phyloP scores from a whole-genome alignment of 306 rosid genomes.

The Cicer chorassanicum region DNA sequence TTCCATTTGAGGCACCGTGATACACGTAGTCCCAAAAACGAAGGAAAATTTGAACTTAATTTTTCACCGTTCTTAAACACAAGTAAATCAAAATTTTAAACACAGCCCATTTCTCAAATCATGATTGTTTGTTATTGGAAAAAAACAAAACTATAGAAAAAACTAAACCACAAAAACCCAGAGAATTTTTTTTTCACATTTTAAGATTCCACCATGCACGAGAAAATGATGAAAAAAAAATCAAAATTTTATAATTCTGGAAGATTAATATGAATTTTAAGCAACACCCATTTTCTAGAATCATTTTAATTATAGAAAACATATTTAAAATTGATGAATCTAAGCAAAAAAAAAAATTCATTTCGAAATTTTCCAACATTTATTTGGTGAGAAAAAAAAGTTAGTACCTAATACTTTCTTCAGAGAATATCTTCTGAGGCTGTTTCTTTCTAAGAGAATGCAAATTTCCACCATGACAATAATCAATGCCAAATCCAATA shows the following conservation, averaged over 20 bases:
- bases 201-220: background rate
- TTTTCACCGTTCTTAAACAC: background rate
- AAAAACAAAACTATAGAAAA: background rate
- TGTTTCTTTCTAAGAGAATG: slow-evolving; percentile 66
- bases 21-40: background rate
- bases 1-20: too few species aligned
- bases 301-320: background rate
- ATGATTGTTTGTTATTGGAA: background rate
- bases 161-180: background rate
- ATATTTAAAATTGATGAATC: background rate
- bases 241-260: background rate
- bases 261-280: background rate
- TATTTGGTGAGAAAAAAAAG: background rate
- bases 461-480: slow-evolving; percentile 85
- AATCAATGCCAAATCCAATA: slow-evolving; percentile 71
- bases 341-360: background rate
- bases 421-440: slow-evolving; percentile 72
- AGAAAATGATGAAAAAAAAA: background rate
- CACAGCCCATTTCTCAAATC: background rate
- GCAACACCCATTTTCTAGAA: background rate
- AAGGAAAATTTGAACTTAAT: background rate
- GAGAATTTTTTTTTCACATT: background rate
- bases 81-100: background rate
- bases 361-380: background rate
- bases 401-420: slow-evolving; percentile 69